phyloP scores from a whole-genome alignment of 495 filamentous ascomycete species.

The Thozetella sp. region DNA sequence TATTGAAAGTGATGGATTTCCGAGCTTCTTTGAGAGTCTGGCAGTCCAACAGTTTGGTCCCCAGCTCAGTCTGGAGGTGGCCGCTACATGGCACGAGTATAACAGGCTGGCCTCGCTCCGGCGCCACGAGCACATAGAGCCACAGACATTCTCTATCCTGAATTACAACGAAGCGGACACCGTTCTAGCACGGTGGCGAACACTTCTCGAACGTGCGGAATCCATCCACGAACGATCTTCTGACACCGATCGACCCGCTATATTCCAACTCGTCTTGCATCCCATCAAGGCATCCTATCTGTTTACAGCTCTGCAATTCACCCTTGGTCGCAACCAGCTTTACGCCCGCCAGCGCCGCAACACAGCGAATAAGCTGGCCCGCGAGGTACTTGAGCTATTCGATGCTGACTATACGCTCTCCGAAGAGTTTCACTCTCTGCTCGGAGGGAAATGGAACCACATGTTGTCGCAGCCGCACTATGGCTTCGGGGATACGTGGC shows the following conservation, averaged over 20 bases:
- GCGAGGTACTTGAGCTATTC: constrained; percentile 50
- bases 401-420: constrained; percentile 53
- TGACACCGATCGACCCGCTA: constrained; percentile 37
- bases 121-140: constrained; percentile 51
- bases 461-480: constrained; percentile 41
- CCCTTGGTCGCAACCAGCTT: constrained; percentile 49
- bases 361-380: constrained; percentile 50
- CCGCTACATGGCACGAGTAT: constrained; percentile 48
- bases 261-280: constrained; percentile 61
- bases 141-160: constrained; percentile 51
- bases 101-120: constrained; percentile 49
- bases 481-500: constrained; percentile 33
- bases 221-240: constrained; percentile 38
- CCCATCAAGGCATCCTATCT: constrained; percentile 51
- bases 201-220: constrained; percentile 40
- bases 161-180: constrained; percentile 62
- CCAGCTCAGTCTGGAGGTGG: constrained; percentile 34
- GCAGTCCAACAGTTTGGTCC: constrained; percentile 44
- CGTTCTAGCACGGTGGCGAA: constrained; percentile 28
- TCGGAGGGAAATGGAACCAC: constrained; percentile 62
- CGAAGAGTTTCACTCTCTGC: constrained; percentile 50
- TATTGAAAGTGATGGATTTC: constrained; percentile 31
- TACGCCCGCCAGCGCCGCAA: constrained; percentile 55
- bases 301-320: constrained; percentile 50
- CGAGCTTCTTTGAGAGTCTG: constrained; percentile 6